phyloP scores from a whole-genome alignment of 305 asterid species.

The Petunia hybrid region DNA sequence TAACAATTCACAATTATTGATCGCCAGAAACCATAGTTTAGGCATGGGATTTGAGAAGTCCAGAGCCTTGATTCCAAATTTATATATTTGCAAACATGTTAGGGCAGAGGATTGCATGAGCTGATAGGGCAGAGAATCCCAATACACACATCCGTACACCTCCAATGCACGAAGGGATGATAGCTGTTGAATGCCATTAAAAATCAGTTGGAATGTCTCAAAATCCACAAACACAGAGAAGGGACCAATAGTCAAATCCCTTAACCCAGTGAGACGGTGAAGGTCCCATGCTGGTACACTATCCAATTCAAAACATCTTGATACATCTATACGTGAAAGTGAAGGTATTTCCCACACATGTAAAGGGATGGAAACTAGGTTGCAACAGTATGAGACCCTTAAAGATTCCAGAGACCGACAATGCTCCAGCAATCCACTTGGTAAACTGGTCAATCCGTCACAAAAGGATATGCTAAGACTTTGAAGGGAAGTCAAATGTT shows the following conservation, averaged over 20 bases:
- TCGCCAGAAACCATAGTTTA: background rate
- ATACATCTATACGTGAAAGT: background rate
- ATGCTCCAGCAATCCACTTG: background rate
- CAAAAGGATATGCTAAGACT: background rate
- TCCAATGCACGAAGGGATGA: conserved; percentile 4
- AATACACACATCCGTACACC: background rate
- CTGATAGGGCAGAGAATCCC: conserved; percentile 33
- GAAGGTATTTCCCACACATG: background rate
- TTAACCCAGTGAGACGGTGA: conserved; percentile 16
- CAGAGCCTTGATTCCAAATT: conserved; percentile 31
- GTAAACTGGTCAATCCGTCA: conserved; percentile 24
- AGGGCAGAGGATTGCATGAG: conserved; percentile 33
- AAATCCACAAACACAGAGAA: conserved; percentile 29
- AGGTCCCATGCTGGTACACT: background rate
- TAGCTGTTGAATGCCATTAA: conserved; percentile 23
- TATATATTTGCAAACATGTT: background rate
- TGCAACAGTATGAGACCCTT: background rate
- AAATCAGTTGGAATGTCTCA: background rate
- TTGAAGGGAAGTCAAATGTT: conserved; percentile 25
- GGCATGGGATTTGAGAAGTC: conserved; percentile 14
- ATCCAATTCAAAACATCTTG: background rate
- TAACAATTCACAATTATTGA: background rate
- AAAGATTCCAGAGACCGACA: background rate
- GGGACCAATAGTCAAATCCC: conserved; percentile 18
- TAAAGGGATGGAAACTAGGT: conserved; percentile 12